Conservation (phyloP, 202 grass and related monocot species). For the Setaria italica region DNA sequence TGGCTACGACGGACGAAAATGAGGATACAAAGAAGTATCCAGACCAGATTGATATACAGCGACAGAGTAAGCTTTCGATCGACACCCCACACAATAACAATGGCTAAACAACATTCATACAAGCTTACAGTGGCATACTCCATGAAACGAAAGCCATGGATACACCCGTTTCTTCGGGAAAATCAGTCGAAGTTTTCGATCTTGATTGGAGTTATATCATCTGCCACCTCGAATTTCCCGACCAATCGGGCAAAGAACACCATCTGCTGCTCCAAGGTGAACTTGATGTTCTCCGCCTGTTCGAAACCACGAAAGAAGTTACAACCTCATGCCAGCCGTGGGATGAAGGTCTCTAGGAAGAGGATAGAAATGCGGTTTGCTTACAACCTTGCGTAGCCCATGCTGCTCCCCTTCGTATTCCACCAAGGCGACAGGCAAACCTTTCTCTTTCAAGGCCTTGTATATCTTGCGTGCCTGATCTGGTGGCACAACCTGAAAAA, state of each 20-base stretch:
- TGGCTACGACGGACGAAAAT: too few relatives aligned
- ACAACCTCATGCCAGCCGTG: slow-evolving; percentile 5
- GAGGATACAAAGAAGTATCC: too few relatives aligned
- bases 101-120: too few relatives aligned
- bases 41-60: too few relatives aligned
- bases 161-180: too few relatives aligned
- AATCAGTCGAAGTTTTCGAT: slow-evolving; percentile 86
- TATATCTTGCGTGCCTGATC: slow-evolving; percentile 84
- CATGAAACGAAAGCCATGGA: too few relatives aligned
- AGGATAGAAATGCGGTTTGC: neutral
- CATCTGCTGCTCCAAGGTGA: slow-evolving; percentile 94
- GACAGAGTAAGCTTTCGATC: too few relatives aligned
- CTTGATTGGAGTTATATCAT: slow-evolving; percentile 85
- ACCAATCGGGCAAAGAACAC: slow-evolving; percentile 81
- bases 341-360: neutral
- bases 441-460: slow-evolving; percentile 74
- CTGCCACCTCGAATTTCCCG: slow-evolving; percentile 78
- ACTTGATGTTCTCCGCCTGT: slow-evolving; percentile 93
- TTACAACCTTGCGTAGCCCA: slow-evolving; percentile 75
- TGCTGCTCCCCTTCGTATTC: slow-evolving; percentile 97
- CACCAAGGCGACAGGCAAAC: slow-evolving; percentile 84
- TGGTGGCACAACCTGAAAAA: slow-evolving; percentile 74
- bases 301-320: slow-evolving; percentile 13
- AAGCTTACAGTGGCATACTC: too few relatives aligned
- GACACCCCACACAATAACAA: too few relatives aligned